Evolutionary conservation across 2,329 filamentous ascomycete species (phyloP), one percentile per base, ranked within the genome.

Genomic region (Cladosporium cucumerinum): DNA sequence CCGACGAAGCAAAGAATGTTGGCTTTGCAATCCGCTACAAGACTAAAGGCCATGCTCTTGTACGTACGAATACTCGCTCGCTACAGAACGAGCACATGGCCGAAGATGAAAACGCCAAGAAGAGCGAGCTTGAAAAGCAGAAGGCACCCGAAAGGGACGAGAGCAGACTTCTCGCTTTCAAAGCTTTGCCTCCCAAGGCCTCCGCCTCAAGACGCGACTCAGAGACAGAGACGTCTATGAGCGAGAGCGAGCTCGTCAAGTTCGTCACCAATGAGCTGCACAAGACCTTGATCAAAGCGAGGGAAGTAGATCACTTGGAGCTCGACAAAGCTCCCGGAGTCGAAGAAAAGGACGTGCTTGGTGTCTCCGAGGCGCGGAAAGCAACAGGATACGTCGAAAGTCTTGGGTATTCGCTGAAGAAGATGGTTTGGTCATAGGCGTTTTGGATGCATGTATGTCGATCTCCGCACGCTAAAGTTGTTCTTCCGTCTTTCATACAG

Each of bases 381-480:
- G 93, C 89, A 66, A 97, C 94, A 0, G 91, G 93, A 0, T 83
- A 96, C 71, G 77, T 98, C 61, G 94, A 97, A 78, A 89, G 94
- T 75, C 79, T 96, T 73, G 92, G 93, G 1, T 93, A 98, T 81
- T 90, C 89, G 66, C 84, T 98, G 72, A 97, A 97, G 85, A 96
- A 92, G 82, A 79, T 98, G 75, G 93, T 99, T 14, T 98, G 95
- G 95, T 83, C 84, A 3, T 86, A 72, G 77, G 39, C 12, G 16
- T 54, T 30, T 11, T 32, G 5, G 16, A 54, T 54, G 51, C 51
- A 32, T 32, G 26, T 28, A 10, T 10, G 51, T 54, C 51, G 51
- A 54, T 54, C 34, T n/a, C 18, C n/a, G 18, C 10, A 25, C 32
- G 32, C 23, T n/a, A 46, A 14, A 25, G 32, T 4, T 28, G 12